A percentile compares a stretch with the other conserved stretches of the same genome.
Conservation (phyloP, 352 stramenopile species). For the Thraustotheca clavata region DNA sequence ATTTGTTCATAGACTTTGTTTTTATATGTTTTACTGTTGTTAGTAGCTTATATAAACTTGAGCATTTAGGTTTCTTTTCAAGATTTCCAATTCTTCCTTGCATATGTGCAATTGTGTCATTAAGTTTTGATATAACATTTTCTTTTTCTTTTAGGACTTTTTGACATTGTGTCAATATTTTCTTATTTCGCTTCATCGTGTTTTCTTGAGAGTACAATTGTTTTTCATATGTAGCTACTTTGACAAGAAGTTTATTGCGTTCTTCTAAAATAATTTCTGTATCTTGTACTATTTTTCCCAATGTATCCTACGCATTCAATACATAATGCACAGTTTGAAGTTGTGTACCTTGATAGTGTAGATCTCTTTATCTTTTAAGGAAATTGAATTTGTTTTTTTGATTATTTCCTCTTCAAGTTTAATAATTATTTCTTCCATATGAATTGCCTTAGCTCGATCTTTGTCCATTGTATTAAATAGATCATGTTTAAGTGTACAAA, state of each 20-base stretch:
- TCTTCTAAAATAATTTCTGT: neutral
- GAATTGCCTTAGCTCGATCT: no score
- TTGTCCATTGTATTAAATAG: no score
- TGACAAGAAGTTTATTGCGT: neutral
- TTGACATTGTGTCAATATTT: neutral
- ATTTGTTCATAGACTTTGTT: no score
- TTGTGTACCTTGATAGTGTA: neutral
- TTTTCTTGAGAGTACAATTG: neutral
- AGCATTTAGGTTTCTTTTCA: neutral
- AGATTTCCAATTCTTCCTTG: conserved; percentile 4
- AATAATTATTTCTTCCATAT: neutral
- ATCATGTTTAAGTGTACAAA: no score
- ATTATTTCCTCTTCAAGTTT: neutral
- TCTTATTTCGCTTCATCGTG: neutral
- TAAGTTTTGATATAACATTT: neutral
- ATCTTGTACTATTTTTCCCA: neutral
- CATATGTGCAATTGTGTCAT: conserved; percentile 6
- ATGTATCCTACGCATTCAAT: neutral
- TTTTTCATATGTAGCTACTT: neutral
- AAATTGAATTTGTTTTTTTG: neutral
- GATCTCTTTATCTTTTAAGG: neutral
- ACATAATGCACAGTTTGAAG: neutral
- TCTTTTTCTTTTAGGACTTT: neutral
- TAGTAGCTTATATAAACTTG: neutral
- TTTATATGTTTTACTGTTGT: no score